These are phyloP conservation scores for Aspergillus candidus DNA, from an alignment of 2,329 filamentous ascomycete species.

Conservation along the genomic window DNA sequence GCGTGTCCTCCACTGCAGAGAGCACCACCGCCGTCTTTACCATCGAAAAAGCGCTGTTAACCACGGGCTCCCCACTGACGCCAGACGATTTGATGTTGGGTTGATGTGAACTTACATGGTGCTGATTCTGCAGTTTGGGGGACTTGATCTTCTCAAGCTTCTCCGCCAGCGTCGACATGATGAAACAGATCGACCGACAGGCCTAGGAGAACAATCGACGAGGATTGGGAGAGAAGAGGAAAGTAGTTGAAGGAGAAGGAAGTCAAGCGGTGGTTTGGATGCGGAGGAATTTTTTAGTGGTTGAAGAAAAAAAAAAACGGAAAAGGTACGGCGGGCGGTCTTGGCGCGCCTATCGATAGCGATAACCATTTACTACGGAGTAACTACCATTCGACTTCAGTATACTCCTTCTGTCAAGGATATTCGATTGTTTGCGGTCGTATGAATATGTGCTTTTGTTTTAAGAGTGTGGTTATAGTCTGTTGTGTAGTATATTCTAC, in stretches of 20 bases:
- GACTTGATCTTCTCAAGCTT: conserved; percentile 96
- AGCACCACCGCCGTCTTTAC: conserved; percentile 63
- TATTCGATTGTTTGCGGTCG: no score
- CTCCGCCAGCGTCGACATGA: conserved; percentile 66
- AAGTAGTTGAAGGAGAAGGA: conserved; percentile 17
- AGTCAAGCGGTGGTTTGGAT: conserved; percentile 21
- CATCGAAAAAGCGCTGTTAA: conserved; percentile 5
- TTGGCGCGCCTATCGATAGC: conserved; percentile 27
- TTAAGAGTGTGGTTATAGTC: no score
- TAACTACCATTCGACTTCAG: background rate
- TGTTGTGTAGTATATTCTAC: no score
- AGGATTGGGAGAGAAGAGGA: conserved; percentile 17
- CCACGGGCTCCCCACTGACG: background rate
- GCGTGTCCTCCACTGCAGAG: conserved; percentile 83
- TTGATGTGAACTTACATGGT: conserved; percentile 59
- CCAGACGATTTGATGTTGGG: no score
- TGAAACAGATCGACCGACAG: conserved; percentile 25
- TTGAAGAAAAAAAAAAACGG: conserved; percentile 22
- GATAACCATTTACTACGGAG: background rate
- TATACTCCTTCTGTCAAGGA: background rate
- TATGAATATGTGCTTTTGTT: no score
- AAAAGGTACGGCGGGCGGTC: conserved; percentile 27
- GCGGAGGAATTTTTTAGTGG: conserved; percentile 18
- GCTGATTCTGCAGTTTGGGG: conserved; percentile 90
- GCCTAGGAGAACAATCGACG: conserved; percentile 16